Conservation (phyloP, 192 early-diverging fungal species). For the Funneliformis geosporum region DNA sequence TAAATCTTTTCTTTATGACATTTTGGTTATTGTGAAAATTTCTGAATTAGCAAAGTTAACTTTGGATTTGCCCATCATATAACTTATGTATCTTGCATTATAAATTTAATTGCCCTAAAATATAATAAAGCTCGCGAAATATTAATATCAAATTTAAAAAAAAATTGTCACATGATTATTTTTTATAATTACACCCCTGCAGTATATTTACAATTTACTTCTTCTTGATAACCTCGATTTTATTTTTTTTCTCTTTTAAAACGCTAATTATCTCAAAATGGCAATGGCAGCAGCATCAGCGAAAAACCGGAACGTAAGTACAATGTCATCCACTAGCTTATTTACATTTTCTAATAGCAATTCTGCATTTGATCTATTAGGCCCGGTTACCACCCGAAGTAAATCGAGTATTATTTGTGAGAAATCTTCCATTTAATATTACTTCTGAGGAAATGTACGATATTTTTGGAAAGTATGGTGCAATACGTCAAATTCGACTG, state of each 20-base stretch:
- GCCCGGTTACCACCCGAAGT: slow-evolving; percentile 89
- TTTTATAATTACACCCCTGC: no score
- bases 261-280: neutral
- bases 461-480: slow-evolving; percentile 95
- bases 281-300: slow-evolving; percentile 29
- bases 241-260: neutral
- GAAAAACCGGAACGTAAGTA: slow-evolving; percentile 30
- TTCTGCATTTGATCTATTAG: slow-evolving; percentile 31
- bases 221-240: no score
- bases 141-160: no score
- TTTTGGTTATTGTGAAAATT: no score
- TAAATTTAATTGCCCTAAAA: no score
- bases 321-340: neutral
- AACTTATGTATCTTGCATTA: no score
- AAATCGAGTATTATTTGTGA: slow-evolving; percentile 90
- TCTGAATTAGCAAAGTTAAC: no score
- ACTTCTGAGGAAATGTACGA: slow-evolving; percentile 97
- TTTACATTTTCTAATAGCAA: neutral
- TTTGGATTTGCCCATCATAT: no score
- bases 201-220: no score
- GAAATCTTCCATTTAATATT: slow-evolving; percentile 96
- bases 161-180: no score
- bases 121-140: no score
- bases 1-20: no score
- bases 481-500: slow-evolving; percentile 90